phyloP scores from a whole-genome alignment of 441 rosid genomes.

The Jatropha podagrica region DNA sequence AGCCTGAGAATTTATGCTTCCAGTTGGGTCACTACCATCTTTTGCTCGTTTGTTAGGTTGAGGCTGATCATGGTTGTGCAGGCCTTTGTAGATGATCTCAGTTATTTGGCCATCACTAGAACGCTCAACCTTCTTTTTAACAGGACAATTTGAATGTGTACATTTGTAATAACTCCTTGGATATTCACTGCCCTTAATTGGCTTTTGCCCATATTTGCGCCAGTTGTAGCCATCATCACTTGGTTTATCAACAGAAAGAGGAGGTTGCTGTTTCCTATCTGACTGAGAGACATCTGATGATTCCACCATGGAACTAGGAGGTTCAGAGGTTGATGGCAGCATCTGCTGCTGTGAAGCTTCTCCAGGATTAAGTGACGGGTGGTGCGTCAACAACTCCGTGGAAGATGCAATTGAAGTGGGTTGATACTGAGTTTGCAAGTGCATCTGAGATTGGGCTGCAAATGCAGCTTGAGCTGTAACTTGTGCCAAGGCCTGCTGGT shows the following conservation, averaged over 20 bases:
- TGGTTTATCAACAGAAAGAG: conserved; percentile 60
- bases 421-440: conserved; percentile 45
- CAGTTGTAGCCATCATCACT: conserved; percentile 71
- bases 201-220: conserved; percentile 76
- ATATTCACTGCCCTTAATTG: conserved; percentile 67
- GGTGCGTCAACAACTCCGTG: conserved; percentile 21
- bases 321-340: conserved; percentile 45
- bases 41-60: conserved; percentile 57
- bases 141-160: conserved; percentile 55
- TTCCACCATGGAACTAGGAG: conserved; percentile 36
- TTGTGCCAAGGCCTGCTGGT: conserved; percentile 71
- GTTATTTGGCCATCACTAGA: conserved; percentile 70
- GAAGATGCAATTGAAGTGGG: conserved; percentile 32
- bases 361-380: conserved; percentile 25
- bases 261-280: conserved; percentile 49
- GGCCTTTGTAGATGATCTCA: conserved; percentile 69
- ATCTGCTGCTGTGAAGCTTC: conserved; percentile 50
- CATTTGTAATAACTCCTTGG: conserved; percentile 78
- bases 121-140: conserved; percentile 66
- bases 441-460: conserved; percentile 44
- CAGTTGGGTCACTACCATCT: conserved; percentile 42
- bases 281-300: conserved; percentile 45
- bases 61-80: conserved; percentile 57
- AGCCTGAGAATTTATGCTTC: conserved; percentile 39
- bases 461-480: conserved; percentile 60